Base-by-base conservation (phyloP, 257 asterid genomes). In the Capsicum chinense region DNA sequence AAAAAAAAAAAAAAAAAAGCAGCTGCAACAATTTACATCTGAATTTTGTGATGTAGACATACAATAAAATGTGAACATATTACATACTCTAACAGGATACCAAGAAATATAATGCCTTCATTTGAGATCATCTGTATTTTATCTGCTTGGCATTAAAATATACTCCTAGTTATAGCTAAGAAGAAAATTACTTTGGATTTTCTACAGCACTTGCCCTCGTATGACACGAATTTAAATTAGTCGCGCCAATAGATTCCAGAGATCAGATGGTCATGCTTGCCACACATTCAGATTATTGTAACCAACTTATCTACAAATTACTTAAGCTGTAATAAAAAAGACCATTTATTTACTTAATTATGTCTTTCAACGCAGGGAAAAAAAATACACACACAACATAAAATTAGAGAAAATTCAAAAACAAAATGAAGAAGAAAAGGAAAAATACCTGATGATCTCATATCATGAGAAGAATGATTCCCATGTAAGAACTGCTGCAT, bases 381-480 rank as follows among this genome's bases (percentile, higher is more conserved):
- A 26, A 26, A 26, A 26, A 26, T 26, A 26, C 33, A 26, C 33
- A 26, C 33, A 26, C 33, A 26, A 26, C 33, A 26, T 26, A 26
- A 26, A 26, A 26, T 26, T 26, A 26, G 33, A 42, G 64, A 59
- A 59, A 59, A 59, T 39, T 39, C 33, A 26, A 39, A 39, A 17
- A 26, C 66, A 59, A 59, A 17, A n/a, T 3, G 7, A 1, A 6
- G 2, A 59, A 6, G 9, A 17, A 3, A 21, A 39, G 89, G 58
- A 39, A 87, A 82, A 81, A 85, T 81, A 64, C 48, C 62, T 47
- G 78, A 81, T 60, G 87, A 86, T 64, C 88, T 76, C 80, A 54
- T 60, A 2, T n/a, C 67, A 10, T 79, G 76, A 79, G 83, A 81
- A 10, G 85, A 26, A 42, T 63, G 2, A 11, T 3, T 67, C 67